A percentile compares a stretch with the other conserved stretches of the same genome.
phyloP scores from a whole-genome alignment of 139 green algal genomes.

The Tetradesmus obliquus region DNA sequence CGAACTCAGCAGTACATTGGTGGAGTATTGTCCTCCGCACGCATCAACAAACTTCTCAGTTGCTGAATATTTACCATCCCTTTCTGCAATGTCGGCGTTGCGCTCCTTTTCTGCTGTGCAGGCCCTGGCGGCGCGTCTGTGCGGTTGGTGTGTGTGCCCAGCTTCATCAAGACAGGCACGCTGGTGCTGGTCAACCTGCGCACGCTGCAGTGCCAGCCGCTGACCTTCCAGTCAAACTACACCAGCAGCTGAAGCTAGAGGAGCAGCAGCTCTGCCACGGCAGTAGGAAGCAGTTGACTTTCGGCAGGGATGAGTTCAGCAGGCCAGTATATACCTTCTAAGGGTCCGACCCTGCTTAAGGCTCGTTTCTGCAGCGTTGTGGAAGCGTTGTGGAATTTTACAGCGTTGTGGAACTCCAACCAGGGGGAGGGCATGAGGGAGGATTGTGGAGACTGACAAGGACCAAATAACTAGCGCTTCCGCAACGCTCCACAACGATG shows the following conservation, averaged over 20 bases:
- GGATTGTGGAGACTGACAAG: too few species aligned
- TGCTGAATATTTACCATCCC: not conserved
- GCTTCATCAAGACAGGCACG: slow-evolving; percentile 74
- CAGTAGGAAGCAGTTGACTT: too few species aligned
- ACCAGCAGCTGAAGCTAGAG: not conserved
- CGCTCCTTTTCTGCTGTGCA: slow-evolving; percentile 36
- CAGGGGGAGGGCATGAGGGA: too few species aligned
- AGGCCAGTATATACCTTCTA: too few species aligned
- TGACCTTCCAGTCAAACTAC: slow-evolving; percentile 70
- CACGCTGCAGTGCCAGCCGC: slow-evolving; percentile 82
- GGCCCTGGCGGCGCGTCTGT: slow-evolving; percentile 60
- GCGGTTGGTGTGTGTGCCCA: slow-evolving; percentile 82
- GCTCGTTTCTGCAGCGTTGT: not conserved
- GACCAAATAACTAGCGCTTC: too few species aligned
- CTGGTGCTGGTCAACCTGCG: slow-evolving; percentile 90
- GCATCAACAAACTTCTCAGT: not conserved
- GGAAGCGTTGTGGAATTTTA: not conserved
- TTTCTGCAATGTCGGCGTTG: not conserved
- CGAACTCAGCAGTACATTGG: too few species aligned
- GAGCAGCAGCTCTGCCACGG: not conserved
- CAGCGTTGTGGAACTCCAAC: too few species aligned
- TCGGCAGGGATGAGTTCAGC: too few species aligned
- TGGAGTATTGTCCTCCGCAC: too few species aligned
- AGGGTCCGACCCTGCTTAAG: too few species aligned
- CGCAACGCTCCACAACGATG: too few species aligned